Base-by-base conservation (phyloP, 768 basidiomycete genomes). In the Saitozyma podzolica region DNA sequence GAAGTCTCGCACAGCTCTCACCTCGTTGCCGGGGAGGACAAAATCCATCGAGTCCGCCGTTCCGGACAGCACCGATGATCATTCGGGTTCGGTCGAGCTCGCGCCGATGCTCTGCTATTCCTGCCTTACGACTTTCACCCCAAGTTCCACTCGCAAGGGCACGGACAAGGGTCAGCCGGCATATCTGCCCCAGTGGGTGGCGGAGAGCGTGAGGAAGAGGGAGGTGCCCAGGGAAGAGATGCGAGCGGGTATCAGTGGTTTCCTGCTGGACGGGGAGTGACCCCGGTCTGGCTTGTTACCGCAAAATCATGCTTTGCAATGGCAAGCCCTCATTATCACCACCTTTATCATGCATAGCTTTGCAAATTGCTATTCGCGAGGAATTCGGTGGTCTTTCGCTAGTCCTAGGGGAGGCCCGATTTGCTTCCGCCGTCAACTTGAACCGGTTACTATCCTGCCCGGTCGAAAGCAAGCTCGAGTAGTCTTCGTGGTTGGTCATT, bases 1-100 rank as follows among this genome's bases (percentile, higher is more conserved):
- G 78, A 79, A 79, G 58, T 72, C 76, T 2, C 60, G 70, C 11
- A 76, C 76, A 37, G 75, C 73, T 9, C 58, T 79, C 9, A 76
- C 74, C 7, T 61, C 72, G 6, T 60, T 77, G 50, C 40, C 49
- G 9, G 48, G n/a, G 9, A 62, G 29, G 20, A 17, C 43, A 5
- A n/a, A 14, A 29, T n/a, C 37, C 48, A 39, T 52, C 43, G n/a
- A 14, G 29, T 55, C 37, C 14, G 9, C 50, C 13, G n/a, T 29
- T 10, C 0, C 40, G n/a, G 53, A 42, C 47, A 48, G 52, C 13
- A 20, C 52, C 2, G 43, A 59, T 29, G 50, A 54, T 14, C 16
- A 40, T 9, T 49, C 20, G 4, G 29, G 16, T n/a, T 6, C 13
- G 37, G 37, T 29, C 40, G 40, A 10, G 9, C 68, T 78, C 1